Conservation (phyloP, 305 asterid species). For the Ilex paraguariensis region DNA sequence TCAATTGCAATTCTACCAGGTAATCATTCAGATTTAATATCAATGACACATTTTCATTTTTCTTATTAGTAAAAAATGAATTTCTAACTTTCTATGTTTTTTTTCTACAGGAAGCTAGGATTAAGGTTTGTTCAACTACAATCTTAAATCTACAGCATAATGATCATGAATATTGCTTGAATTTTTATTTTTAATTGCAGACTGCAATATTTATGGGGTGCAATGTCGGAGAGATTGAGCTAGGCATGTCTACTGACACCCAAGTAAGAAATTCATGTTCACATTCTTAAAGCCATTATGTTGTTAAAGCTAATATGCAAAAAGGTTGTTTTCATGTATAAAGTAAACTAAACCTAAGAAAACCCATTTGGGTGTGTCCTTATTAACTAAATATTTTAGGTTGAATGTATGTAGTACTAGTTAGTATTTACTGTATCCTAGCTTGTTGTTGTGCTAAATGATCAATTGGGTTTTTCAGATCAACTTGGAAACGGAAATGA, state of each 20-base stretch:
- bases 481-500: background rate
- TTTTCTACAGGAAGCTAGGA: slow-evolving; percentile 64
- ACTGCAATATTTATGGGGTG: slow-evolving; percentile 66
- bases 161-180: background rate
- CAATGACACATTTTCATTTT: background rate
- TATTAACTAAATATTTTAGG: too few relatives aligned
- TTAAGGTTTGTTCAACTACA: slow-evolving; percentile 46
- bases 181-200: slow-evolving; percentile 21
- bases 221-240: slow-evolving; percentile 63
- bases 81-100: background rate
- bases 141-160: background rate
- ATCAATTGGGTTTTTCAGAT: background rate
- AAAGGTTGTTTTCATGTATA: too few relatives aligned
- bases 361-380: too few relatives aligned
- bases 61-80: background rate
- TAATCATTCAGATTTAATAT: slow-evolving; percentile 3
- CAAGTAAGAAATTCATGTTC: slow-evolving; percentile 22
- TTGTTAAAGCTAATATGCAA: too few relatives aligned
- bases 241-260: slow-evolving; percentile 46
- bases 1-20: slow-evolving; percentile 66
- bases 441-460: too few relatives aligned
- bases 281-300: background rate
- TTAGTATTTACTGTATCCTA: too few relatives aligned
- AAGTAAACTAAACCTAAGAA: too few relatives aligned
- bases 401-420: too few relatives aligned